Evolutionary conservation across 108 stramenopile genomes (phyloP), one percentile per base, ranked within the genome.

Genomic region (Mediolabrus comicus): DNA sequence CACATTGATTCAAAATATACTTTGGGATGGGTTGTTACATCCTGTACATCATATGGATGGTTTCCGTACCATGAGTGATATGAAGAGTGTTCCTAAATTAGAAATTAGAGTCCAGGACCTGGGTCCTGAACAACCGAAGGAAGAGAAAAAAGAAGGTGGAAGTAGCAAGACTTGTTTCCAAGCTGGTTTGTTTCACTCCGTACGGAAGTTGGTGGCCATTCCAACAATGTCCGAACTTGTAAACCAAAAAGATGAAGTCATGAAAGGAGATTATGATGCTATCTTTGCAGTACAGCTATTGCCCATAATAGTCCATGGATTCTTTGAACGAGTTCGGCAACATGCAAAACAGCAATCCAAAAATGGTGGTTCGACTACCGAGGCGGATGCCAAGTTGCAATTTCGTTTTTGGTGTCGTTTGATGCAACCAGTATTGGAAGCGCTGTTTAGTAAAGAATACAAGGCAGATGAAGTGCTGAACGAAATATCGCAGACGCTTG

Each of bases 11-110:
- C 41, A 69, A 22, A 67, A 69, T 22, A 72, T 89, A 10, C 26
- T 89, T 14, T 59, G 63, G 67, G 61, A 79, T 25, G 87, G 85
- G 26, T 49, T 91, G 8, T 89, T 87, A 53, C 52, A 76, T 72
- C 36, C 77, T 2, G 49, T 65, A 9, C 83, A 88, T 71, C 88
- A 90, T 28, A 84, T 92, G 76, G 87, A 89, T 62, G 91, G 88
- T 22, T 92, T 83, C 67, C 72, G 87, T 19, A 77, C 77, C 60
- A 65, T 84, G 74, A 49, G 38, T 4, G 73, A 69, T n/a, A 59
- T 74, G 73, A 67, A 53, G 31, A 22, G 13, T 19, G 14, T 72
- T 38, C 62, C 62, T 7, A n/a, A 31, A 0, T 3, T 63, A 32
- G 31, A 62, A 2, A 17, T 26, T 33, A 8, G 13, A 16, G n/a